Evolutionary conservation across 2,329 filamentous ascomycete species (phyloP).

Genomic region (Didymellaceae sp.): DNA sequence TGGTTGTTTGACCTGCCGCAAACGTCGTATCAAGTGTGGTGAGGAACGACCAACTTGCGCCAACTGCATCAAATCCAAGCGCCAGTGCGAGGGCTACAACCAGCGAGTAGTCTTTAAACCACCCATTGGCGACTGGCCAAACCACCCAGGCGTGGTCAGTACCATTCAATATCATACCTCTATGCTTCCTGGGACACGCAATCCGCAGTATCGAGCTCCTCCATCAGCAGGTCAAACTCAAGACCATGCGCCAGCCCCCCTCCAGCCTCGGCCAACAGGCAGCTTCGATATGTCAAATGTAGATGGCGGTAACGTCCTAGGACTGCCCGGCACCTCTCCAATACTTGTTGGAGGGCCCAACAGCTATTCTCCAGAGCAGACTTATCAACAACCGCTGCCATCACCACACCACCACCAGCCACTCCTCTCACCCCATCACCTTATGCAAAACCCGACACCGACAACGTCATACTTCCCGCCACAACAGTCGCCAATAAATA

Average conservation of each 20-base stretch:
- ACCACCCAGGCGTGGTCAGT: conserved; percentile 46
- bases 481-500: conserved; percentile 38
- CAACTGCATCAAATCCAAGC: conserved; percentile 87
- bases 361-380: conserved; percentile 34
- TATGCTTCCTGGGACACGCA: conserved; percentile 45
- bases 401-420: conserved; percentile 43
- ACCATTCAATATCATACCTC: conserved; percentile 48
- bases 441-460: conserved; percentile 35
- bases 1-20: conserved; percentile 90
- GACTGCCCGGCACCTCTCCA: conserved; percentile 21
- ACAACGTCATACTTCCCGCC: conserved; percentile 41
- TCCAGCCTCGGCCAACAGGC: conserved; percentile 37
- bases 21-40: conserved; percentile 95
- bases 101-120: conserved; percentile 83
- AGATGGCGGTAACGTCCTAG: conserved; percentile 17
- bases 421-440: conserved; percentile 39
- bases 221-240: conserved; percentile 25
- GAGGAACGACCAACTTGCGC: conserved; percentile 83
- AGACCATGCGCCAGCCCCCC: conserved; percentile 31
- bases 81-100: conserved; percentile 83
- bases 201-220: conserved; percentile 24
- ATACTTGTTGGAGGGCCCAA: conserved; percentile 20
- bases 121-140: conserved; percentile 63
- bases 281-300: conserved; percentile 28
- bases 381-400: conserved; percentile 38